Conservation (phyloP, 345 rosid genomes). For the Boechera stricta region DNA sequence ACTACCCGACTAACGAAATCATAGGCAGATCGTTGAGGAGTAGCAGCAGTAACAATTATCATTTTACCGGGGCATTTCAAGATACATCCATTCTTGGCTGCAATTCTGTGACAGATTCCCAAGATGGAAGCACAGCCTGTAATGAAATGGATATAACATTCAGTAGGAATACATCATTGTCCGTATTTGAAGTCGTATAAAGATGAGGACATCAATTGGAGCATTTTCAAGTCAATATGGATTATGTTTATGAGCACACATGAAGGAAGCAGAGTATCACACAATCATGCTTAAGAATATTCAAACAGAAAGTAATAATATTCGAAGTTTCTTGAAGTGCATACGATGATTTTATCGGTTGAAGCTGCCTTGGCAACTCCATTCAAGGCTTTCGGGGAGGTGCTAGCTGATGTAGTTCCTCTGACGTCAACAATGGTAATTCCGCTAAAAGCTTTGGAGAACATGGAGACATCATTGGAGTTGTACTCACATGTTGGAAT, state of each 20-base stretch:
- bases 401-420: too few relatives aligned
- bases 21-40: slow-evolving; percentile 49
- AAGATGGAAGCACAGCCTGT: slow-evolving; percentile 59
- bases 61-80: slow-evolving; percentile 56
- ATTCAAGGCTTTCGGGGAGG: slow-evolving; percentile 39
- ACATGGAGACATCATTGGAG: slow-evolving; percentile 34
- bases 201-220: too few relatives aligned
- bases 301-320: too few relatives aligned
- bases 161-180: neutral
- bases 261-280: too few relatives aligned
- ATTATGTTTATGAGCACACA: too few relatives aligned
- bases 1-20: slow-evolving; percentile 34
- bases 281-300: neutral
- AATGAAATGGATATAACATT: neutral
- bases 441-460: slow-evolving; percentile 41
- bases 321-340: too few relatives aligned
- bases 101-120: slow-evolving; percentile 54
- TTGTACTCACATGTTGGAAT: slow-evolving; percentile 48
- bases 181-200: too few relatives aligned
- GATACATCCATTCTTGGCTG: slow-evolving; percentile 59
- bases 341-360: slow-evolving; percentile 54
- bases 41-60: slow-evolving; percentile 60
- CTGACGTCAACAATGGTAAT: slow-evolving; percentile 57
- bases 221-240: too few relatives aligned
- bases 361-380: slow-evolving; percentile 51